Percentiles rank a stretch among this genome's conserved stretches.
Evolutionary conservation across 495 filamentous ascomycete genomes (phyloP).

Genomic region (Amphirosellinia nigrospora): DNA sequence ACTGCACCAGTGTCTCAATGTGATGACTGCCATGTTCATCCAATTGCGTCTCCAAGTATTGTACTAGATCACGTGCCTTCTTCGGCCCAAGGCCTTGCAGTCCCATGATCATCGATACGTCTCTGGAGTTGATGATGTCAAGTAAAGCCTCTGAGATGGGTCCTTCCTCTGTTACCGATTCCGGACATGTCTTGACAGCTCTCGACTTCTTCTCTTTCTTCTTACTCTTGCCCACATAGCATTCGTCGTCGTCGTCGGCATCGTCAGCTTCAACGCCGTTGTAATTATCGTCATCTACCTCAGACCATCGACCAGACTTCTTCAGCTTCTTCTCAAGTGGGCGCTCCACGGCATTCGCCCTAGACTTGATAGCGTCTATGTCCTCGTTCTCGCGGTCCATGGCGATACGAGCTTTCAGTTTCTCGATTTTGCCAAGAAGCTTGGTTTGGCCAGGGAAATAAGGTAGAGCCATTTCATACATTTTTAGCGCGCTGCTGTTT

Average conservation of each 20-base stretch:
- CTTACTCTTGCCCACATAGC: constrained; percentile 41
- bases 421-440: constrained; percentile 76
- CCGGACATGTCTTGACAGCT: constrained; percentile 27
- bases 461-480: constrained; percentile 83
- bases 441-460: constrained; percentile 90
- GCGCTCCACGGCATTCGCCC: background rate
- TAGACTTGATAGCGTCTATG: constrained; percentile 19
- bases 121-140: constrained; percentile 83
- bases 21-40: constrained; percentile 45
- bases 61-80: constrained; percentile 68
- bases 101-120: constrained; percentile 70
- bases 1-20: constrained; percentile 56
- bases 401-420: constrained; percentile 66
- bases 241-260: constrained; percentile 57
- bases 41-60: constrained; percentile 54
- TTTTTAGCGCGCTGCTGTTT: constrained; percentile 75
- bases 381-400: constrained; percentile 43
- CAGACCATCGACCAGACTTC: constrained; percentile 21
- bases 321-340: constrained; percentile 28
- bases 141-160: constrained; percentile 67
- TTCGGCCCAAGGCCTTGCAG: constrained; percentile 75
- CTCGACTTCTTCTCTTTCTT: constrained; percentile 46
- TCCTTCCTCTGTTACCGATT: constrained; percentile 32
- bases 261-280: constrained; percentile 54
- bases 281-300: constrained; percentile 37